These are phyloP conservation scores for Pneumocystis oryctolagi DNA, from an alignment of 1,139 yeast genomes.

Conservation along the genomic window DNA sequence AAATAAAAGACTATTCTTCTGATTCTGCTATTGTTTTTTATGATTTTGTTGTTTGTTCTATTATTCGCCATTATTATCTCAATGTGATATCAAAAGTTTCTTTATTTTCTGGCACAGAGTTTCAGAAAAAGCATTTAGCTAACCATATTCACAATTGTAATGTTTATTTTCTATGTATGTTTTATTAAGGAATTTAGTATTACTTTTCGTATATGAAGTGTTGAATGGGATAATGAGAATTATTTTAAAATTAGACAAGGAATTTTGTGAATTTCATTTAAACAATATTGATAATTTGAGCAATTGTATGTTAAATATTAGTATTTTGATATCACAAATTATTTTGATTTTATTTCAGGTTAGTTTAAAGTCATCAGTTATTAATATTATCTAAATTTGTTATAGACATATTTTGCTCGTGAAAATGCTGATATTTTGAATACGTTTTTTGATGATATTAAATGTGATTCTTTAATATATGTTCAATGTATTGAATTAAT, in stretches of 20 bases:
- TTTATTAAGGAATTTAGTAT: background rate
- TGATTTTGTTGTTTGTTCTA: background rate
- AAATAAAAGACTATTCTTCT: background rate
- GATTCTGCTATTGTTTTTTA: background rate
- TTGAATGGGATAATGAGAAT: background rate
- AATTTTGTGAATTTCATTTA: background rate
- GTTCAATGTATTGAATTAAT: background rate
- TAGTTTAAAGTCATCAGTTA: background rate
- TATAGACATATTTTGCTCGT: background rate
- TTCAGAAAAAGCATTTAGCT: background rate
- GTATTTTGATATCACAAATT: background rate
- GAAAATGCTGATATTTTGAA: background rate
- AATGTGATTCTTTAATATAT: background rate
- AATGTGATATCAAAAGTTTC: background rate
- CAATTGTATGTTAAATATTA: background rate
- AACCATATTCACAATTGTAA: background rate
- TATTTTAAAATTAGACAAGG: background rate
- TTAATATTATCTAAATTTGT: background rate
- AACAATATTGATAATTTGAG: background rate
- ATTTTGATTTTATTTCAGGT: background rate
- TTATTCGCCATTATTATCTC: background rate
- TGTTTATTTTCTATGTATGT: background rate
- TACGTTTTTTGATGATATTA: background rate
- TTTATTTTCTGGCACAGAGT: background rate
- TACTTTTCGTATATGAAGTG: background rate